Evolutionary conservation across 2,329 filamentous ascomycete species (phyloP), one percentile per base, ranked within the genome.

Genomic region (Penicillium sp.): DNA sequence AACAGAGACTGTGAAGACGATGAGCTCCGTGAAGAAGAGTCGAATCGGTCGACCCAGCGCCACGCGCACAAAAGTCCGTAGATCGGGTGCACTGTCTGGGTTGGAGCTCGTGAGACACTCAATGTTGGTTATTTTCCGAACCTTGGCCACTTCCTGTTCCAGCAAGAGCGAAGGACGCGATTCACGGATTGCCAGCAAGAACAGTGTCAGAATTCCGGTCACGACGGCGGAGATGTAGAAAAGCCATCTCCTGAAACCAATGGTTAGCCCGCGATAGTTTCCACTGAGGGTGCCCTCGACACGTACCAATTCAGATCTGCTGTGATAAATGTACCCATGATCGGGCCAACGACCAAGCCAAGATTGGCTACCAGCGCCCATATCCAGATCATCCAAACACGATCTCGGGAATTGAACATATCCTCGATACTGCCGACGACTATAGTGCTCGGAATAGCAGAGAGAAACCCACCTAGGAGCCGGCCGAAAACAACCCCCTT

Each of bases 361-460:
- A 80, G 66, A 2, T 80, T 82, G 1, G 80, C 76, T 8, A 74
- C 74, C 23, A 76, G 71, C 31, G 78, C 77, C 82, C 82, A 84
- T 7, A 77, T 67, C 58, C 79, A 80, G 8, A 84, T 73, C 15
- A 81, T 68, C 81, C 80, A 84, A 7, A 83, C 77, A 15, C 82
- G 75, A n/a, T 72, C 73, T 58, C 75, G 73, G 2, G 76, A 74
- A 59, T 82, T 78, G 71, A 78, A 84, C 69, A 85, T 78, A 63
- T 85, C 82, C 62, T 85, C 82, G 35, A 84, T 76, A 54, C 79
- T 82, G 1, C 83, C 82, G 0, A 79, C 76, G 8, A 80, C 77
- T 6, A 84, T 80, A 23, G 81, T 79, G 0, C 80, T 76, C 2
- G 82, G 82, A 13, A 83, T 77, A 4, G 82, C 81, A 0, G 82